Evolutionary conservation across 345 rosid species (phyloP).

Genomic region (Toxicodendron radicans): DNA sequence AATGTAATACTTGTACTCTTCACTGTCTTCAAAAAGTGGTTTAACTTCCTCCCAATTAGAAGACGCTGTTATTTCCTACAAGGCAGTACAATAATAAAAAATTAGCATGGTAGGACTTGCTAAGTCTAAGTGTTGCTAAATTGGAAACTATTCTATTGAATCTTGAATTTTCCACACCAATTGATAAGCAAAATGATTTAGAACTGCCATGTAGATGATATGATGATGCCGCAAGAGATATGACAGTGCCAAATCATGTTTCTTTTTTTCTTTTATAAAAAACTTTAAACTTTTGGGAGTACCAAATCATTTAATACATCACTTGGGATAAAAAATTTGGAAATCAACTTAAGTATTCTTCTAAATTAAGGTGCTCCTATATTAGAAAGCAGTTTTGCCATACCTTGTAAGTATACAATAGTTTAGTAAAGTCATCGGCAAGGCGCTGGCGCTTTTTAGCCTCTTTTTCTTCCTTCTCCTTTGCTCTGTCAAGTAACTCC

Average conservation of each 20-base stretch:
- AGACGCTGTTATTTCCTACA: slow-evolving; percentile 73
- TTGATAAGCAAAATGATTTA: background rate
- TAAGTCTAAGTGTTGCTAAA: background rate
- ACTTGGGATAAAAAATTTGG: too few species aligned
- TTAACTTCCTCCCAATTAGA: slow-evolving; percentile 85
- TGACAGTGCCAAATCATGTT: too few species aligned
- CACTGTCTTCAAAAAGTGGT: slow-evolving; percentile 74
- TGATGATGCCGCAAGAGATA: too few species aligned
- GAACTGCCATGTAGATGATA: background rate
- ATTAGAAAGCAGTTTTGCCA: slow-evolving; percentile 6
- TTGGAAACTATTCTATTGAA: background rate
- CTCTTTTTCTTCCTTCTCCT: slow-evolving; percentile 97
- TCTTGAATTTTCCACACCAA: background rate
- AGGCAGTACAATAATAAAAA: slow-evolving; percentile 19
- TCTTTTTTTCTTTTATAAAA: too few species aligned
- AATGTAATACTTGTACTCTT: slow-evolving; percentile 66
- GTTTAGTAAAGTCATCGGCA: slow-evolving; percentile 77
- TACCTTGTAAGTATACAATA: slow-evolving; percentile 76
- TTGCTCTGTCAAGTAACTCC: slow-evolving; percentile 78
- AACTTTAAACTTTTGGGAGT: too few species aligned
- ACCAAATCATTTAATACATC: too few species aligned
- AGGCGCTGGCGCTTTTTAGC: slow-evolving; percentile 84
- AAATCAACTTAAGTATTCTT: background rate
- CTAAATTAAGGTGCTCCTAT: background rate
- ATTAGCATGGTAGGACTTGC: background rate